Evolutionary conservation across 2,329 filamentous ascomycete genomes (phyloP).

Genomic region (Salinomyces thailandicus): DNA sequence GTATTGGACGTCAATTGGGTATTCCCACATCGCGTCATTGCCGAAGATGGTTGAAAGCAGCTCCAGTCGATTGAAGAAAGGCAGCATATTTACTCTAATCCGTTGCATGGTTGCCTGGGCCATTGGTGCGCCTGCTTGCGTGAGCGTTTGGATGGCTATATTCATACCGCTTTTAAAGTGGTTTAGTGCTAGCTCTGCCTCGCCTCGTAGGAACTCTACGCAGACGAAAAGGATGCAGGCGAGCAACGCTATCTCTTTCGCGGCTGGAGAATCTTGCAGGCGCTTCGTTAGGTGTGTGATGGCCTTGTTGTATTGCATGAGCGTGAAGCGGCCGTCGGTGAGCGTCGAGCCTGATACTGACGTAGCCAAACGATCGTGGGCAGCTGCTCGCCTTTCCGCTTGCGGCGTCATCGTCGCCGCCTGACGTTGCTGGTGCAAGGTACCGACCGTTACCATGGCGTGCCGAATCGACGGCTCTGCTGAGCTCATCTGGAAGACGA

Average conservation of each 20-base stretch:
- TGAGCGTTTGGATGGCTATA: conserved; percentile 9
- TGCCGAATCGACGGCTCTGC: conserved; percentile 18
- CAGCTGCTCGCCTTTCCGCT: not conserved
- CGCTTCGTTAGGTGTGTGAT: conserved; percentile 11
- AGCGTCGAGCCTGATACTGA: not conserved
- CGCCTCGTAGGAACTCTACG: conserved; percentile 18
- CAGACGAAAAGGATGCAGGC: conserved; percentile 22
- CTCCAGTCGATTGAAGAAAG: conserved; percentile 14
- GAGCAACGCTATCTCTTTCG: conserved; percentile 14
- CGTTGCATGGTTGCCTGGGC: conserved; percentile 1
- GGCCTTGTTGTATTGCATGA: conserved; percentile 17
- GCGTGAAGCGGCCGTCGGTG: conserved; percentile 10
- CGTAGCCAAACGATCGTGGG: not conserved
- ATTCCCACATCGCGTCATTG: conserved; percentile 5
- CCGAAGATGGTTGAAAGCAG: conserved; percentile 12
- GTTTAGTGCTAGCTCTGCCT: conserved; percentile 13
- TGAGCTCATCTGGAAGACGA: conserved; percentile 16
- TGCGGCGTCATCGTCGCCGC: not conserved
- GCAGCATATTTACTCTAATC: conserved; percentile 8
- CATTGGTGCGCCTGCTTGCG: not conserved
- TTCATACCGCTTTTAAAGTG: conserved; percentile 16
- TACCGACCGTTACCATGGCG: conserved; percentile 16
- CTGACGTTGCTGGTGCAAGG: conserved; percentile 12
- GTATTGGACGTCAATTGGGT: conserved; percentile 6
- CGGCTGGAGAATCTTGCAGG: conserved; percentile 3